Percentiles rank a stretch among this genome's conserved stretches.
Conservation (phyloP, 2,329 filamentous ascomycete genomes). For the Pseudopyricularia javanii region DNA sequence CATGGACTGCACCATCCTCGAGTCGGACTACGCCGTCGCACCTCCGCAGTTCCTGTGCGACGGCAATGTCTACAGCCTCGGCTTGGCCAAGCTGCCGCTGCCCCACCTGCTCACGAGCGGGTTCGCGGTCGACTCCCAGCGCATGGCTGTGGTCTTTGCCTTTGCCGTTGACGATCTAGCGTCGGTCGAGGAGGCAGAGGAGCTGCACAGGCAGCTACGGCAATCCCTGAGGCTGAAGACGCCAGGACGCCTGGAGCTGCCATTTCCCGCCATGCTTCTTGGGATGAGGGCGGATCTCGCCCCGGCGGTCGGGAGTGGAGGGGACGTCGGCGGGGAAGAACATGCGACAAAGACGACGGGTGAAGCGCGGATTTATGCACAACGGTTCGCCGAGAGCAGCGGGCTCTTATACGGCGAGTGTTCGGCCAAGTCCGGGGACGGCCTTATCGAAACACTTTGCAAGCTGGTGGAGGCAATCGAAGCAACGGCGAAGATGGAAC, state of each 20-base stretch:
- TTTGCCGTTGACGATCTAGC: background rate
- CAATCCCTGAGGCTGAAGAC: constrained; percentile 8
- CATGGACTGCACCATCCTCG: background rate
- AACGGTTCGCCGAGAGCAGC: background rate
- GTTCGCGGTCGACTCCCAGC: background rate
- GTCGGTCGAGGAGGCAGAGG: background rate
- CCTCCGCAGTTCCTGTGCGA: constrained; percentile 2
- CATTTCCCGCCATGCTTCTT: constrained; percentile 1
- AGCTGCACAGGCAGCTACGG: background rate
- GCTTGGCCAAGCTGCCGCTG: background rate
- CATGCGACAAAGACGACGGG: background rate
- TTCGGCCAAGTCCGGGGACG: background rate
- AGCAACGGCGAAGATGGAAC: background rate
- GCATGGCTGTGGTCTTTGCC: background rate
- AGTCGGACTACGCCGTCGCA: background rate
- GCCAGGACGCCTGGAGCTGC: background rate
- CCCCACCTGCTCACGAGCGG: background rate
- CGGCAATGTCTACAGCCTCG: constrained; percentile 1
- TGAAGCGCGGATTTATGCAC: background rate
- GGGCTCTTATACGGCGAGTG: background rate
- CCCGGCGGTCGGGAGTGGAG: background rate
- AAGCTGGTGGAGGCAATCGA: background rate
- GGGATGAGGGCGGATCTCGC: background rate
- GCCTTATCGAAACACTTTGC: background rate
- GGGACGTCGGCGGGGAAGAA: background rate